These are phyloP conservation scores for Sordariomycetes sp. DNA, from an alignment of 2,329 filamentous ascomycete species.

Conservation along the genomic window DNA sequence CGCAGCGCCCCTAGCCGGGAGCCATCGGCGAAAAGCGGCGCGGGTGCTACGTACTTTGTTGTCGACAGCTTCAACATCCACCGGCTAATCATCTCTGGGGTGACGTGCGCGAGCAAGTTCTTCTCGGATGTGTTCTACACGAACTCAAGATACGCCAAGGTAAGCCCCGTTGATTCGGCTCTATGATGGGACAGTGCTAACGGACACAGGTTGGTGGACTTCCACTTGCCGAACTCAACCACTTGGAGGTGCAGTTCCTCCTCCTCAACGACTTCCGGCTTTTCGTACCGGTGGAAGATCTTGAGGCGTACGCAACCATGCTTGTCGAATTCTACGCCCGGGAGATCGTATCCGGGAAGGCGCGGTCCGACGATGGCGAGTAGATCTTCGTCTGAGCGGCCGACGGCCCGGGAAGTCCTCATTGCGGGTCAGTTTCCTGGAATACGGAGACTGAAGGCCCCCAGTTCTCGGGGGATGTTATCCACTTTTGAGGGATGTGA, in stretches of 20 bases:
- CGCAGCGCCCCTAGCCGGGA: neutral
- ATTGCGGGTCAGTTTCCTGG: neutral
- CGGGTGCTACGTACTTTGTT: slow-evolving; percentile 57
- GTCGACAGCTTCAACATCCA: slow-evolving; percentile 99
- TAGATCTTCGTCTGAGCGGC: neutral
- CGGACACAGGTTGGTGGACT: slow-evolving; percentile 76
- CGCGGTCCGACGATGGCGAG: neutral
- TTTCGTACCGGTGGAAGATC: slow-evolving; percentile 83
- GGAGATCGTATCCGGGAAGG: slow-evolving; percentile 54
- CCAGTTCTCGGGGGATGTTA: neutral
- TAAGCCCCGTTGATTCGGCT: slow-evolving; percentile 29
- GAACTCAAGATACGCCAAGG: slow-evolving; percentile 98
- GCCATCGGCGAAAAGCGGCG: neutral
- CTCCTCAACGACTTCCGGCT: slow-evolving; percentile 93
- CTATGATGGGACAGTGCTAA: neutral
- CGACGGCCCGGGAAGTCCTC: neutral
- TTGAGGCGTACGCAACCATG: slow-evolving; percentile 97
- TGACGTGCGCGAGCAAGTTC: slow-evolving; percentile 98
- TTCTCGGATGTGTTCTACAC: slow-evolving; percentile 99
- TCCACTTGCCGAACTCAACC: slow-evolving; percentile 85
- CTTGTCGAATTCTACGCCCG: slow-evolving; percentile 94
- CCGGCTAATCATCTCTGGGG: slow-evolving; percentile 87
- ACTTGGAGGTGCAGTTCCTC: slow-evolving; percentile 91
- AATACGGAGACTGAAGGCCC: neutral
- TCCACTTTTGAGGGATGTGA: neutral